Evolutionary conservation across 2,329 filamentous ascomycete species (phyloP), one percentile per base, ranked within the genome.

Genomic region (Aspergillus sp.): DNA sequence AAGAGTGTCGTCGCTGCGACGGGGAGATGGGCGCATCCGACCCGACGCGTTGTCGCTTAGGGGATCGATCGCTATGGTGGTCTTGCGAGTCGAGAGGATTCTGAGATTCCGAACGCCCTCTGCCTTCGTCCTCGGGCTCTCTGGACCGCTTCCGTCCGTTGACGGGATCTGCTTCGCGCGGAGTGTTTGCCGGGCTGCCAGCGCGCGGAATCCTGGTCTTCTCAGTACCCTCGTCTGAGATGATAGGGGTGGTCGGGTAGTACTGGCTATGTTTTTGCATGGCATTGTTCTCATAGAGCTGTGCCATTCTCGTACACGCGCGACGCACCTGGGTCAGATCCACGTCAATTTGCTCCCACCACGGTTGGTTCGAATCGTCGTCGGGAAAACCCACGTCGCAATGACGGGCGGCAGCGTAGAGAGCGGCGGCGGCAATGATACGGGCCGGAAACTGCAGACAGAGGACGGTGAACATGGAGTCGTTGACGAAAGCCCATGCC

Each of bases 401-500:
- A 69, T 92, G 88, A 49, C 87, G 87, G 59, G 91, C 90, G 6
- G 91, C 91, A 61, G 94, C 95, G 77, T 96, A 97, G 26, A 99
- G 85, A 18, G 92, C 89, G 26, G 87, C 89, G 32, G 94, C 90
- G 16, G 94, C 92, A 55, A 98, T 90, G 45, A 92, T 91, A 46
- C 87, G 85, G 16, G 92, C 86, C 20, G 87, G 86, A 74, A 93
- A 90, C 31, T 96, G 82, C 3, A 99, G 83, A 60, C 93, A 96
- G 52, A 98, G 82, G 46, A 89, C 86, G 0, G 94, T 98, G 61
- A 94, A 86, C 65, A 88, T 90, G 20, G 90, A 90, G 76, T 99
- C 95, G 72, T 96, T 97, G 63, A 96, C 87, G 70, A 97, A 98
- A 0, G 92, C 90, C 92, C 95, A 98, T 1, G 92, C 90, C 0